Base-by-base conservation (phyloP, 768 basidiomycete species). In the Leucocoprinus sp. region DNA sequence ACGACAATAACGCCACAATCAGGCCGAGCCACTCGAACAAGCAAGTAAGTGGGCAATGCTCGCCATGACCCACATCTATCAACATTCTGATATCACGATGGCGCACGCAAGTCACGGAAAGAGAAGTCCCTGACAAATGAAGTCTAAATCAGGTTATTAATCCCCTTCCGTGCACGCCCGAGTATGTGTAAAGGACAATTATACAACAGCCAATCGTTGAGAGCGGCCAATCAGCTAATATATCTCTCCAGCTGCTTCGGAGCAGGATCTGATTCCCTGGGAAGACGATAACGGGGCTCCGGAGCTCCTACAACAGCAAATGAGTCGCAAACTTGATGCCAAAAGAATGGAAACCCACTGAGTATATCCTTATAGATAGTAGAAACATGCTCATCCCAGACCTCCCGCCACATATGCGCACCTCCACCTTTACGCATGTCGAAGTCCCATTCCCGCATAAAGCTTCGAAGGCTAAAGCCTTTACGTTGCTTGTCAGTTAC, bases 391-490 rank as follows among this genome's bases (percentile, higher is more conserved):
- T 73, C 64, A 54, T 79, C 71, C 88, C 89, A 93, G 31, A 80
- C 69, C 52, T 78, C 78, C 57, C 91, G 71, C 78, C 82, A 93
- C 82, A 93, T 88, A 60, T 85, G 82, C 4, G 70, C 79, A 5
- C 85, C 91, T 15, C 84, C 85, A 27, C 86, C 83, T 27, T 60
- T 58, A 22, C 64, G 64, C 17, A 63, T 69, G 55, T 78, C 68
- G 41, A 87, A 58, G 29, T 68, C 70, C 64, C 82, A 75, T 49
- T 69, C 56, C 37, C 61, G 59, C 43, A 72, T 66, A 55, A 93
- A 91, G 26, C 64, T 65, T 41, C 88, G 74, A 31, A 84, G 70
- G 61, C 82, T 61, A 59, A 93, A 92, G 3, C 72, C 72, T 8
- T 65, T 63, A 27, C 88, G 77, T 33, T 72, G 61, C 27, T 63